These are phyloP conservation scores for Sordariomycetes sp. DNA, from an alignment of 2,329 filamentous ascomycete genomes.

Conservation along the genomic window DNA sequence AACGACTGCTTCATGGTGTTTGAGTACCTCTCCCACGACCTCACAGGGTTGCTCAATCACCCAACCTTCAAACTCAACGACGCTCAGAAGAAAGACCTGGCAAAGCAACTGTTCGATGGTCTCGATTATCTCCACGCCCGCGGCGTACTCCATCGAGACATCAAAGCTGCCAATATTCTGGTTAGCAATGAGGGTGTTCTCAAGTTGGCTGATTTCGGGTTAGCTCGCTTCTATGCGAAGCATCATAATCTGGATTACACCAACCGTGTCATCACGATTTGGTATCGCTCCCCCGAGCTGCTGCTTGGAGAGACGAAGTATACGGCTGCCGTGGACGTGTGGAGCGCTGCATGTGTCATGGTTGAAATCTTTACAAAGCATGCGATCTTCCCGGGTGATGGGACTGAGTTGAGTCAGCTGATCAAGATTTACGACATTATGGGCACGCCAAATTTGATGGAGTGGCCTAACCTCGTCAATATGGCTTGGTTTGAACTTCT, in stretches of 20 bases:
- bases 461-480: conserved; percentile 86
- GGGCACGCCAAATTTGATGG: conserved; percentile 72
- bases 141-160: conserved; percentile 93
- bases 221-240: conserved; percentile 94
- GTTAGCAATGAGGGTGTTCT: conserved; percentile 82
- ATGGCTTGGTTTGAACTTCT: conserved; percentile 97
- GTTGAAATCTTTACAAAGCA: conserved; percentile 92
- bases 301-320: conserved; percentile 85
- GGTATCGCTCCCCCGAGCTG: conserved; percentile 91
- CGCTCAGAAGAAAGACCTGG: conserved; percentile 86
- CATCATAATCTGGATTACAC: conserved; percentile 89
- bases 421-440: conserved; percentile 94
- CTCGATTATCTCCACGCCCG: conserved; percentile 87
- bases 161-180: conserved; percentile 96
- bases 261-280: conserved; percentile 97
- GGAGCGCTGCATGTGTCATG: conserved; percentile 95
- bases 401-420: conserved; percentile 89
- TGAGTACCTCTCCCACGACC: conserved; percentile 91
- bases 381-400: conserved; percentile 91
- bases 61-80: conserved; percentile 79
- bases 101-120: conserved; percentile 86
- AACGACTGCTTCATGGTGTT: conserved; percentile 99
- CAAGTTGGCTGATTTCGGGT: conserved; percentile 91
- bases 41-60: conserved; percentile 92
- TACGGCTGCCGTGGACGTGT: conserved; percentile 83